phyloP scores from a whole-genome alignment of 768 basidiomycete species.

The Sporobolomyces phaffii region DNA sequence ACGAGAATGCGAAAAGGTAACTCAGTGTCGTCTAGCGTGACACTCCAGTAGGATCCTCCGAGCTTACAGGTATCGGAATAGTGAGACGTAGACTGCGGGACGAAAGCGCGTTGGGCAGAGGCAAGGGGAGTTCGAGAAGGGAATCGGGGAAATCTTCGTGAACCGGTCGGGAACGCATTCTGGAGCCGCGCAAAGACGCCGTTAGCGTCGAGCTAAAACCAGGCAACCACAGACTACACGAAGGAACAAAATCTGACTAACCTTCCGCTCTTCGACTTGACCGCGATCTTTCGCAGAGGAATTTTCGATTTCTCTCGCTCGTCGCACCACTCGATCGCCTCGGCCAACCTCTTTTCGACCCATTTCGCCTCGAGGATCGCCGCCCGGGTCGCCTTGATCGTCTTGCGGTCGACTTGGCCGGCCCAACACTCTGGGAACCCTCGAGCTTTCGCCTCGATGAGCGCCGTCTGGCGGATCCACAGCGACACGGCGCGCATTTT shows the following conservation, averaged over 20 bases:
- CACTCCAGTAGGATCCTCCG: not conserved
- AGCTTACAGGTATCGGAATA: slow-evolving; percentile 1
- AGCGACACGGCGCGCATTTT: slow-evolving; percentile 1
- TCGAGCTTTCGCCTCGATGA: slow-evolving; percentile 4
- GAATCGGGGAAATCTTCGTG: slow-evolving; percentile 3
- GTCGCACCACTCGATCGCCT: slow-evolving; percentile 3
- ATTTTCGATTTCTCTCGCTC: not conserved
- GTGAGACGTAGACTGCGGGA: slow-evolving; percentile 4
- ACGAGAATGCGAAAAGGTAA: not conserved
- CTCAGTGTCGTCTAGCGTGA: not conserved
- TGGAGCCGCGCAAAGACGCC: no score
- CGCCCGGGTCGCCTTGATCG: not conserved
- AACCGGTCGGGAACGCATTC: not conserved
- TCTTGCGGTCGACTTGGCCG: slow-evolving; percentile 2
- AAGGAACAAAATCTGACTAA: not conserved
- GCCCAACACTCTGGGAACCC: slow-evolving; percentile 21
- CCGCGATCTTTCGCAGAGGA: not conserved
- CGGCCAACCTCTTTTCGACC: slow-evolving; percentile 14
- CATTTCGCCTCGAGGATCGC: slow-evolving; percentile 28
- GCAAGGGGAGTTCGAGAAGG: slow-evolving; percentile 27
- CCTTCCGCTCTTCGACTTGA: not conserved
- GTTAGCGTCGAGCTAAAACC: no score
- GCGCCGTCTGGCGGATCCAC: slow-evolving; percentile 8
- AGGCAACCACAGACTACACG: not conserved
- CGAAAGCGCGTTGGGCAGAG: slow-evolving; percentile 9